Evolutionary conservation across 306 rosid species (phyloP).

Genomic region (Quercus bicolor): DNA sequence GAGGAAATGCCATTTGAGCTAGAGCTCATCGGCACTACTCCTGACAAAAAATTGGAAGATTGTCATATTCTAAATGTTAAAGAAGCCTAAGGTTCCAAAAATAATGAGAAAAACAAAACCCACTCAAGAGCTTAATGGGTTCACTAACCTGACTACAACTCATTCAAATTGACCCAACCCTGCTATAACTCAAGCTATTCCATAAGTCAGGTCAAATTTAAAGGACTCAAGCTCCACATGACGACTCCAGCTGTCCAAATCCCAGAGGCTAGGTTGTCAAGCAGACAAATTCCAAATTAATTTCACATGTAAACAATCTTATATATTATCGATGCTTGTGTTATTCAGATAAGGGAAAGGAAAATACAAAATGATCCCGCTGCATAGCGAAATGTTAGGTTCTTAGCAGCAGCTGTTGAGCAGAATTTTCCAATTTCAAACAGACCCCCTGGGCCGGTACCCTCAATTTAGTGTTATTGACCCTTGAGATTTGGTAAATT

Average conservation of each 20-base stretch:
- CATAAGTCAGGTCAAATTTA: constrained; percentile 11
- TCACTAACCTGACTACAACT: constrained; percentile 25
- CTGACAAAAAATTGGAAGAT: too few species aligned
- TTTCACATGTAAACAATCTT: constrained; percentile 16
- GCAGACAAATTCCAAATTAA: neutral
- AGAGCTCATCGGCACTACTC: too few species aligned
- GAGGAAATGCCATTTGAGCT: too few species aligned
- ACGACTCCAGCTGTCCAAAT: constrained; percentile 20
- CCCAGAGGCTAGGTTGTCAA: neutral
- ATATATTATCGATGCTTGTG: constrained; percentile 16
- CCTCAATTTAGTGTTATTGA: too few species aligned
- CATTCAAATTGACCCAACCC: constrained; percentile 29
- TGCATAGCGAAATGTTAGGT: too few species aligned
- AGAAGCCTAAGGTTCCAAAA: neutral
- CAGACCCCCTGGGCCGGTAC: too few species aligned
- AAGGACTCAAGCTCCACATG: constrained; percentile 22
- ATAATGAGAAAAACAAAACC: neutral
- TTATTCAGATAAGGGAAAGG: neutral
- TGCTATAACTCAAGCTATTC: constrained; percentile 15
- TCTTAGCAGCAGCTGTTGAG: too few species aligned
- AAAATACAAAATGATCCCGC: too few species aligned
- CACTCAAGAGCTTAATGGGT: constrained; percentile 4
- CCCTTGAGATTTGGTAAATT: too few species aligned
- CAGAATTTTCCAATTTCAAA: too few species aligned
- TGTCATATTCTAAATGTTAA: neutral